A percentile compares a stretch with the other conserved stretches of the same genome.
These are phyloP conservation scores for Phytopythium chamaehyphon DNA, from an alignment of 352 stramenopile genomes.

Conservation along the genomic window DNA sequence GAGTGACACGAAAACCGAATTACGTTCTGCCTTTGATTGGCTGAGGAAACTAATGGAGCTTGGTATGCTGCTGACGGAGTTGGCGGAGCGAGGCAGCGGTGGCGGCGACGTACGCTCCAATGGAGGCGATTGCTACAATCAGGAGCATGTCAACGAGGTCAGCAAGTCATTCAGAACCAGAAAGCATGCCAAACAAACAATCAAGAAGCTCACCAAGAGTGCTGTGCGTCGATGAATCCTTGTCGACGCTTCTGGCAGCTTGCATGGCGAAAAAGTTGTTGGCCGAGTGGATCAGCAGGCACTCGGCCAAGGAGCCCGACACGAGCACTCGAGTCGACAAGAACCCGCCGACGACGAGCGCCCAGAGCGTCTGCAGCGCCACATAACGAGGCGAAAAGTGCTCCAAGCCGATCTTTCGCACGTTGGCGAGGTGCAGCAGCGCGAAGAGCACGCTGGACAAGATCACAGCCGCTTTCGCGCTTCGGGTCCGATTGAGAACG, in stretches of 20 bases:
- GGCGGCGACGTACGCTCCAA: too few species aligned
- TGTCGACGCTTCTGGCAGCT: conserved; percentile 10
- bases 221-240: background rate
- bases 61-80: too few species aligned
- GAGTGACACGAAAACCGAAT: too few species aligned
- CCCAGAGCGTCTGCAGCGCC: conserved; percentile 37
- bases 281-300: conserved; percentile 43
- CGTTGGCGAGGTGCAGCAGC: conserved; percentile 42
- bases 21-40: too few species aligned
- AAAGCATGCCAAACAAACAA: too few species aligned
- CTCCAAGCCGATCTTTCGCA: conserved; percentile 11
- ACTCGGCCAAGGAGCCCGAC: conserved; percentile 46
- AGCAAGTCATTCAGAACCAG: too few species aligned
- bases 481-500: conserved; percentile 34
- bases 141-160: too few species aligned
- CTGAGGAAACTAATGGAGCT: too few species aligned
- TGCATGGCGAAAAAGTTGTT: conserved; percentile 56
- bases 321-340: conserved; percentile 30
- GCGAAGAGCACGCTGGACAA: conserved; percentile 48
- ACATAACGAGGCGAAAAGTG: conserved; percentile 28
- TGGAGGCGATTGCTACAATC: too few species aligned
- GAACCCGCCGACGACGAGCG: conserved; percentile 38
- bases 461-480: conserved; percentile 12
- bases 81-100: too few species aligned
- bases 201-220: too few species aligned